Base-by-base conservation (phyloP, 2,329 filamentous ascomycete species). In the Diaporthe capsici region DNA sequence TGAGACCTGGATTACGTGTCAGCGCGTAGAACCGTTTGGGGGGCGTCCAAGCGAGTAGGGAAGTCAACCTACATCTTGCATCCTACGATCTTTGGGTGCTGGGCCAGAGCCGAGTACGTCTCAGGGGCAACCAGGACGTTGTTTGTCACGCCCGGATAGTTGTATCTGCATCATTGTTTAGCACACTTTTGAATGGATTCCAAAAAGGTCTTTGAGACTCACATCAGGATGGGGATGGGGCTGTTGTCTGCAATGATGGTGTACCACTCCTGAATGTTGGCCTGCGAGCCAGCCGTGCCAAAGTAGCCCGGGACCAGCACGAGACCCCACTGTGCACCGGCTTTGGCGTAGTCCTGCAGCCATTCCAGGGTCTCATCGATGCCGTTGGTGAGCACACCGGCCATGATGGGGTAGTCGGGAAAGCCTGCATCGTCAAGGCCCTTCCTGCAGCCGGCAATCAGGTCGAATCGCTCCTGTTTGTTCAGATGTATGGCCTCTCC, bases 291-390 rank as follows among this genome's bases (percentile, higher is more conserved):
- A 2, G 88, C 88, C 0, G 86, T 84, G 3, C 90, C 91, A 82
- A 93, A 94, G 81, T 93, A 94, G 0, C 91, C 91, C 0, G 91
- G 92, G 57, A 90, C 90, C 61, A 94, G 86, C 49, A 91, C 90
- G 75, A 93, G 84, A 31, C 91, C 92, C 87, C 90, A 93, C 77
- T 91, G 88, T 17, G 89, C 89, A 15, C 91, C 90, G 0, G 91
- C 90, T 58, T 87, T 84, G 76, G 88, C 87, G 74, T 89, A 89
- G 72, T 83, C 81, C 13, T 81, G 77, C 73, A 87, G 76, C 80
- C 90, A 90, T 74, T 88, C 84, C 5, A 93, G 81, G 0, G 89
- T 81, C 75, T 81, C 92, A 53, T 91, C 90, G 31, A 93, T 85
- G 72, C 89, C 90, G 81, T 92, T 90, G 22, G 90, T 89, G 51